Evolutionary conservation across 2,329 filamentous ascomycete species (phyloP).

Genomic region (Cadophora luteo-olivacea): DNA sequence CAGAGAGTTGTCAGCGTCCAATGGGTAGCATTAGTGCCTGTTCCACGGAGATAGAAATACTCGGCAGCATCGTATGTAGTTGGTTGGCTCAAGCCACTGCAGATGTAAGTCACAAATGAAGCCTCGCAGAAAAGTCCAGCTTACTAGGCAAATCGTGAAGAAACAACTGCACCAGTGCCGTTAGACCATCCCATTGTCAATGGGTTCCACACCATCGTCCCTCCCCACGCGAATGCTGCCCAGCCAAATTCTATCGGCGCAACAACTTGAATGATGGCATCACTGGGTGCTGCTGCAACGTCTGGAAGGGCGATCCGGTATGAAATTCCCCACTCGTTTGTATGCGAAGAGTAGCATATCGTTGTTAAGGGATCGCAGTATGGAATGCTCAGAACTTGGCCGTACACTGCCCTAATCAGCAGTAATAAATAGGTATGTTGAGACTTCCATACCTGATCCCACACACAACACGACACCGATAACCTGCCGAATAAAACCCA

Average conservation of each 20-base stretch:
- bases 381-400: neutral
- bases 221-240: conserved; percentile 33
- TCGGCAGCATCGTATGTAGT: conserved; percentile 22
- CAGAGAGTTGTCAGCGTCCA: conserved; percentile 24
- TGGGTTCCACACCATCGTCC: conserved; percentile 33
- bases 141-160: conserved; percentile 31
- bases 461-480: neutral
- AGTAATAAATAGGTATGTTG: neutral
- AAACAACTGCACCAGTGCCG: conserved; percentile 23
- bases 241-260: conserved; percentile 27
- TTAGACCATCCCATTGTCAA: conserved; percentile 30
- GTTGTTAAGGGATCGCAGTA: conserved; percentile 28
- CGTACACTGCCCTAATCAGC: neutral
- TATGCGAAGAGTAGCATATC: conserved; percentile 32
- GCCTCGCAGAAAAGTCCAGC: neutral
- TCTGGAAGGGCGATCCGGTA: conserved; percentile 32
- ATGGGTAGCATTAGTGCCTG: conserved; percentile 24
- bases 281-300: conserved; percentile 20
- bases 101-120: conserved; percentile 10
- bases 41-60: conserved; percentile 28
- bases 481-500: neutral
- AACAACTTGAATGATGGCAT: conserved; percentile 31
- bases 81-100: conserved; percentile 25
- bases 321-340: conserved; percentile 21
- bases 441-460: neutral